Base-by-base conservation (phyloP, 257 asterid genomes). In the Penstemon eatonii region DNA sequence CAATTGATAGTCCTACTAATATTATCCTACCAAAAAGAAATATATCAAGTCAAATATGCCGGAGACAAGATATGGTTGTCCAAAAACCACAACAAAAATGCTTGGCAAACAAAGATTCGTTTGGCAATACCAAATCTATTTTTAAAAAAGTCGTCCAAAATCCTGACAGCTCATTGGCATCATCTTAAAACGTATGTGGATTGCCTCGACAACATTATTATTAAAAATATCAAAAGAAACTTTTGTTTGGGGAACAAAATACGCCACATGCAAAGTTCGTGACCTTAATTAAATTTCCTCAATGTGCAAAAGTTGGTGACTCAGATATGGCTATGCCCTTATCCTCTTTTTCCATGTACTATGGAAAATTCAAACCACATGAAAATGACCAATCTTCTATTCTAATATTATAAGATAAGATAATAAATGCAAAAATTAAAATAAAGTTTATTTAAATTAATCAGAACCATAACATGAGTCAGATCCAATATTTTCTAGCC, bases 271-370 rank as follows among this genome's bases (percentile, higher is more conserved):
- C 33, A 25, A 25, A 75, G 59, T 69, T 60, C 13, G 18, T 43
- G 75, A 67, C 71, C 7, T 52, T 4, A n/a, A n/a, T n/a, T n/a
- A n/a, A n/a, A 19, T 65, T 13, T 50, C 43, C 47, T 50, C 49
- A 68, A 51, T 56, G 69, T 68, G 77, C 63, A 64, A 61, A 65
- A 66, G 39, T 60, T 50, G 82, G 74, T 84, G 88, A 86, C 80
- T 82, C 83, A 60, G 93, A 86, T 82, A 53, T 73, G 85, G 70
- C 86, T 79, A 47, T 47, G 43, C 44, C 55, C 86, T 83, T 81
- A 79, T 69, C 83, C 73, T 61, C 42, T 72, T 38, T 58, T 45
- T 63, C 70, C 77, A 65, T 42, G 74, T 65, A 47, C 73, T 70
- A 74, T 60, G 50, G 56, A 15, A 67, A 0, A 36, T 81, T 72